A percentile compares a stretch with the other conserved stretches of the same genome.
Conservation (phyloP, 176 grass and related monocot genomes). For the Oryza longistaminata region DNA sequence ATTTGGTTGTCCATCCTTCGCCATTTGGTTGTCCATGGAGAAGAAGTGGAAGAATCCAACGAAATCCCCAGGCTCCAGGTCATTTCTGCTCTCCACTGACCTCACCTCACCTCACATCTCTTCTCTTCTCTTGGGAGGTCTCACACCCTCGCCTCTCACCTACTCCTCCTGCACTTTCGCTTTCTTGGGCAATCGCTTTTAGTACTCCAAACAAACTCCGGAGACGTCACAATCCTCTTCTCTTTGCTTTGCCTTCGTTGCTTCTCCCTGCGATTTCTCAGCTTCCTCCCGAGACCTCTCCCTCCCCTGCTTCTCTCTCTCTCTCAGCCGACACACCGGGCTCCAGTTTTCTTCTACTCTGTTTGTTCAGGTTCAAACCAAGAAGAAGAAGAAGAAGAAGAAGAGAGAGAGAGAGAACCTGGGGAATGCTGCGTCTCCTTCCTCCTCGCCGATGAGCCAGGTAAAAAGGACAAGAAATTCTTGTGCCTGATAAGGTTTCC, state of each 20-base stretch:
- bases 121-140: no score
- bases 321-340: neutral
- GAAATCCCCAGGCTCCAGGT: conserved; percentile 1
- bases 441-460: conserved; percentile 14
- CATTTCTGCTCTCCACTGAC: conserved; percentile 11
- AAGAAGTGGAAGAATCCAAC: neutral
- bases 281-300: neutral
- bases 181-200: neutral
- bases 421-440: neutral
- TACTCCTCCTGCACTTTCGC: neutral
- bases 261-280: conserved; percentile 4
- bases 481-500: neutral
- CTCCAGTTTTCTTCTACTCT: neutral
- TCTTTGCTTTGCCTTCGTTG: no score
- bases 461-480: neutral
- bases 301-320: neutral
- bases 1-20: neutral
- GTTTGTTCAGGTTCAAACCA: neutral
- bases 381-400: neutral
- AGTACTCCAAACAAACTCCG: neutral
- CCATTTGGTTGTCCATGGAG: neutral
- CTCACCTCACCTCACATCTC: no score
- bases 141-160: neutral
- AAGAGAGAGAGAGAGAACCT: no score
- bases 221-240: neutral